These are phyloP conservation scores for Kwoniella europaea DNA, from an alignment of 768 basidiomycete genomes.

Conservation along the genomic window DNA sequence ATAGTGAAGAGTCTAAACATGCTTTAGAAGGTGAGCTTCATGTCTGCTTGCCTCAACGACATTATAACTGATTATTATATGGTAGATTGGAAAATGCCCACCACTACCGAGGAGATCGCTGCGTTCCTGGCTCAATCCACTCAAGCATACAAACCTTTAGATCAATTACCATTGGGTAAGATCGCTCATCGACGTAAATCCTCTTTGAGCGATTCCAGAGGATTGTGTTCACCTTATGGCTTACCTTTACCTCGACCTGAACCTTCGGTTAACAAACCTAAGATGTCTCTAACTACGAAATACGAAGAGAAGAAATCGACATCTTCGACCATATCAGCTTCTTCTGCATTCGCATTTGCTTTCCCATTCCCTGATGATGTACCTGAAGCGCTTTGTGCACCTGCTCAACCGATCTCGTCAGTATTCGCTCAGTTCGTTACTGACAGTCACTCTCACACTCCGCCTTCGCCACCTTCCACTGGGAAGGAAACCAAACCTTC, in stretches of 20 bases:
- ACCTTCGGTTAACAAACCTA: slow-evolving; percentile 13
- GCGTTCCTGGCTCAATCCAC: slow-evolving; percentile 43
- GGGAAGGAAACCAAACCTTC: neutral
- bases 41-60: neutral
- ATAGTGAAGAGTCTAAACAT: slow-evolving; percentile 30
- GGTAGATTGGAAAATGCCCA: slow-evolving; percentile 34
- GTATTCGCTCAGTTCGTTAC: slow-evolving; percentile 35
- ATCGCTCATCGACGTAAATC: slow-evolving; percentile 43
- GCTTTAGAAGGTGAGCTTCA: slow-evolving; percentile 29
- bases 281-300: slow-evolving; percentile 42
- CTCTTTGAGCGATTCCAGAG: slow-evolving; percentile 36
- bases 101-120: slow-evolving; percentile 31
- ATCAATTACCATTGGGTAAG: slow-evolving; percentile 18
- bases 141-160: slow-evolving; percentile 42
- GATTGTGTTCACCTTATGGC: slow-evolving; percentile 41
- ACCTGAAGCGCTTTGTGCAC: slow-evolving; percentile 18
- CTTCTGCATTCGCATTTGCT: slow-evolving; percentile 24
- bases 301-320: slow-evolving; percentile 51
- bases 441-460: neutral
- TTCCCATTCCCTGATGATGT: slow-evolving; percentile 22
- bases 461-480: slow-evolving; percentile 18
- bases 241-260: slow-evolving; percentile 33
- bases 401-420: slow-evolving; percentile 5
- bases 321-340: slow-evolving; percentile 19
- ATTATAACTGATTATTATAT: slow-evolving; percentile 1